Evolutionary conservation across 768 basidiomycete genomes (phyloP).

Genomic region (Pisolithus marmoratus): DNA sequence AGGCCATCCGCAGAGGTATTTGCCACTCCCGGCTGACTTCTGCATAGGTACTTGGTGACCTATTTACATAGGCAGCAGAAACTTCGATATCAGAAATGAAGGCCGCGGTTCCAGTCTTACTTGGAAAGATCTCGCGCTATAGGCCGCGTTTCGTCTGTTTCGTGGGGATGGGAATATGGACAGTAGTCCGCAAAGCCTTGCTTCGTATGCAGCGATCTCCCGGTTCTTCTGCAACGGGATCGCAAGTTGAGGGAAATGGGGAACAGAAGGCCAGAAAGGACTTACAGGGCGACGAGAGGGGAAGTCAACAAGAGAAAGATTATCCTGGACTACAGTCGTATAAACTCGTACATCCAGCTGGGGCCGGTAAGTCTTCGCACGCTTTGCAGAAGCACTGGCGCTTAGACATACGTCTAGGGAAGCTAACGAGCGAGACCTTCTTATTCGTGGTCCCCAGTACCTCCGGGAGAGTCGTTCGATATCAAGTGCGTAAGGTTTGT

Average conservation of each 20-base stretch:
- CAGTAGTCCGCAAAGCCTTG: slow-evolving; percentile 29
- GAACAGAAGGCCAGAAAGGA: slow-evolving; percentile 4
- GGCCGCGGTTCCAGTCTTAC: slow-evolving; percentile 48
- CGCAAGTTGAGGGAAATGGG: neutral
- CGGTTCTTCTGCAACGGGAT: neutral
- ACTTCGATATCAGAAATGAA: slow-evolving; percentile 48
- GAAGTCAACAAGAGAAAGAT: slow-evolving; percentile 3
- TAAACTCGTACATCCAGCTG: slow-evolving; percentile 13
- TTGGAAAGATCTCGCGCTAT: slow-evolving; percentile 51
- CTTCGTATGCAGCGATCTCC: slow-evolving; percentile 25
- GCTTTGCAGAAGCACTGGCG: neutral
- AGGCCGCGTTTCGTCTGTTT: slow-evolving; percentile 71
- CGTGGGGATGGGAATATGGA: slow-evolving; percentile 69
- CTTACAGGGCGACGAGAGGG: slow-evolving; percentile 4
- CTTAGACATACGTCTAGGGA: neutral
- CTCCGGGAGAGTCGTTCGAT: slow-evolving; percentile 66
- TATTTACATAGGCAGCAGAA: slow-evolving; percentile 30
- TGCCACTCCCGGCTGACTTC: neutral
- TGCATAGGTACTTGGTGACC: neutral
- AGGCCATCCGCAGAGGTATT: slow-evolving; percentile 61
- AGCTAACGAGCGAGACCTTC: slow-evolving; percentile 46
- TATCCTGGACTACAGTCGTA: slow-evolving; percentile 19
- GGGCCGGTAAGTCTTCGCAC: slow-evolving; percentile 3
- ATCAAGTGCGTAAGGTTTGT: slow-evolving; percentile 46
- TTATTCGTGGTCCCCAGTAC: slow-evolving; percentile 76